These are phyloP conservation scores for Fusarium beomiforme DNA, from an alignment of 2,329 filamentous ascomycete genomes.

Conservation along the genomic window DNA sequence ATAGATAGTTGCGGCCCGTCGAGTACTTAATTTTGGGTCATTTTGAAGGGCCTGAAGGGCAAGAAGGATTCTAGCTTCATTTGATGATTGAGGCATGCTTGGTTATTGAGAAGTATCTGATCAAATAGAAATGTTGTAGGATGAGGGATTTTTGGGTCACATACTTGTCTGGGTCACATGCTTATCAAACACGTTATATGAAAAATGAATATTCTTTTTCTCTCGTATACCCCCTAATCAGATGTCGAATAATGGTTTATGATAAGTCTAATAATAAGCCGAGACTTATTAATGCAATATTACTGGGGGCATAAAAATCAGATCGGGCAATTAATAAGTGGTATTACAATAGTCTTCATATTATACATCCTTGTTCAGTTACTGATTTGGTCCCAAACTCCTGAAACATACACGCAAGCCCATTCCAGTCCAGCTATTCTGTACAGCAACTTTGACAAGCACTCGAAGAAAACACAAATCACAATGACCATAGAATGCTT, in stretches of 20 bases:
- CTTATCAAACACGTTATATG: no score
- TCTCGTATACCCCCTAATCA: background rate
- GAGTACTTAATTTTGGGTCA: no score
- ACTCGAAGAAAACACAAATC: background rate
- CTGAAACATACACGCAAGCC: background rate
- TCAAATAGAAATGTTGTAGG: no score
- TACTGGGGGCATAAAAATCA: background rate
- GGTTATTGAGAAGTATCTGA: no score
- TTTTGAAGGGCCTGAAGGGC: no score
- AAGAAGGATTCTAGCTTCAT: no score
- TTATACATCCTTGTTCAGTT: background rate
- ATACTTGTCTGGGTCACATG: no score
- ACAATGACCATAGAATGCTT: background rate
- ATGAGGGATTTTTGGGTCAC: no score
- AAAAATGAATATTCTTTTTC: background rate
- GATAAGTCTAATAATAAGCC: background rate
- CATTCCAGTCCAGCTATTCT: background rate
- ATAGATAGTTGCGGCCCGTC: no score
- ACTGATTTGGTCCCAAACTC: background rate
- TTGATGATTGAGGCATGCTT: no score
- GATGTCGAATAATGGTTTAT: background rate
- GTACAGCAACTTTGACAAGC: background rate
- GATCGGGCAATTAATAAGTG: background rate
- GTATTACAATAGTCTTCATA: background rate
- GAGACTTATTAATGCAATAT: slow-evolving; percentile 23